These are phyloP conservation scores for Cunninghamia lanceolata DNA, from an alignment of 75 land plant genomes.

Conservation along the genomic window DNA sequence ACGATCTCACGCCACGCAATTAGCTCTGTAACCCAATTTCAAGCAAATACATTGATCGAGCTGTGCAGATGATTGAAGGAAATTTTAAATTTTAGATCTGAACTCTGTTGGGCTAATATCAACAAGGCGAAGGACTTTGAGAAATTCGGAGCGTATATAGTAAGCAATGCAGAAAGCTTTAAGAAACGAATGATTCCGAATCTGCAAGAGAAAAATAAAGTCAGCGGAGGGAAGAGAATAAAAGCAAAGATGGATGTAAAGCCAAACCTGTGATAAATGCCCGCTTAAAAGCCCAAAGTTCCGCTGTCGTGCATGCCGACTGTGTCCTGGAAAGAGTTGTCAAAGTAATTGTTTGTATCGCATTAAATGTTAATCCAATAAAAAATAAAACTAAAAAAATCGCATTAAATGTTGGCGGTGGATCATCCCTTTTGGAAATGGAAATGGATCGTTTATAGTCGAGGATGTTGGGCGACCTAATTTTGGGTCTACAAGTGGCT, in stretches of 20 bases:
- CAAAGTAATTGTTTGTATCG: too few species aligned
- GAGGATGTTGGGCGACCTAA: too few species aligned
- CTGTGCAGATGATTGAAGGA: background rate
- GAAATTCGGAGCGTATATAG: background rate
- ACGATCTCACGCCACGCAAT: background rate
- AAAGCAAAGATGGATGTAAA: background rate
- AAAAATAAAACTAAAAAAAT: too few species aligned
- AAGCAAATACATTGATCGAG: background rate
- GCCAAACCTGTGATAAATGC: background rate
- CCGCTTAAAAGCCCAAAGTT: too few species aligned
- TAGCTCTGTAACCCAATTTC: background rate
- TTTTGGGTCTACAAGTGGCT: too few species aligned
- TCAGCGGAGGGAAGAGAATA: background rate
- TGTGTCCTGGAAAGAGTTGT: too few species aligned
- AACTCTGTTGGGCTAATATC: background rate
- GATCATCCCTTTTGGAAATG: too few species aligned
- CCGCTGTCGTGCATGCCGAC: too few species aligned
- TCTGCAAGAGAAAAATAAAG: background rate
- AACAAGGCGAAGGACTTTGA: background rate
- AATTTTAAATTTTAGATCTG: background rate
- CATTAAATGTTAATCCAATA: too few species aligned
- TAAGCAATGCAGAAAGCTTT: background rate
- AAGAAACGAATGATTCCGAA: background rate
- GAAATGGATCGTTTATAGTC: too few species aligned
- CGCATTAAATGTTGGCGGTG: too few species aligned